These are phyloP conservation scores for Globomyces pollinis-pini DNA, from an alignment of 192 early-diverging fungal genomes.

Conservation along the genomic window DNA sequence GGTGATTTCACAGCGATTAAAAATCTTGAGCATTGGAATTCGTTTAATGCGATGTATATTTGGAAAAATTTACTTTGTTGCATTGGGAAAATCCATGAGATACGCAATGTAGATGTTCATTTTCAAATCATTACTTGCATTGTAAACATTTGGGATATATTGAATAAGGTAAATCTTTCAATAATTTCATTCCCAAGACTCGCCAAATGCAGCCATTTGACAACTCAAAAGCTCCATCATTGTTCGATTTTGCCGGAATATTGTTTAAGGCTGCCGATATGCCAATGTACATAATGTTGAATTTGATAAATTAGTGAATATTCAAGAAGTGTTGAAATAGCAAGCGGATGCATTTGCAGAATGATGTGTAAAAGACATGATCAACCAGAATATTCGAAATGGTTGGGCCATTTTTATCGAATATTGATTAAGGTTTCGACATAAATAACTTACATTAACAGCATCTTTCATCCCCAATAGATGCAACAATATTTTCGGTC, in stretches of 20 bases:
- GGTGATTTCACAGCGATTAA: no score
- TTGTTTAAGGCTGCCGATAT: conserved; percentile 65
- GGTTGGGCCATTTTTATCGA: conserved; percentile 64
- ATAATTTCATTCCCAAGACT: no score
- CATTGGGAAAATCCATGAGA: conserved; percentile 65
- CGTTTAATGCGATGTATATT: conserved; percentile 28
- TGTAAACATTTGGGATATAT: conserved; percentile 58
- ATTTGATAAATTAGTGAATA: conserved; percentile 58
- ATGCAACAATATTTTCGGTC: conserved; percentile 54
- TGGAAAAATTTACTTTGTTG: conserved; percentile 80
- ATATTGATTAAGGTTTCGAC: conserved; percentile 53
- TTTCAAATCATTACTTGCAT: conserved; percentile 54
- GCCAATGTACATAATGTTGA: background rate
- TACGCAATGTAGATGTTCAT: conserved; percentile 18
- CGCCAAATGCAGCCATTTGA: conserved; percentile 34
- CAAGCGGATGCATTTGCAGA: conserved; percentile 63
- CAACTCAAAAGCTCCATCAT: conserved; percentile 47
- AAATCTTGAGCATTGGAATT: conserved; percentile 29
- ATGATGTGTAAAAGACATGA: conserved; percentile 73
- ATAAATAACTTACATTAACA: background rate
- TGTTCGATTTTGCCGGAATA: conserved; percentile 73
- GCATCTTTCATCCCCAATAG: background rate
- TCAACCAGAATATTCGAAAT: conserved; percentile 46
- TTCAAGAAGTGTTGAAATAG: conserved; percentile 53
- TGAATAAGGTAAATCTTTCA: conserved; percentile 34